These are phyloP conservation scores for Malassezia arunalokei DNA, from an alignment of 1,284 basidiomycete species.

Conservation along the genomic window DNA sequence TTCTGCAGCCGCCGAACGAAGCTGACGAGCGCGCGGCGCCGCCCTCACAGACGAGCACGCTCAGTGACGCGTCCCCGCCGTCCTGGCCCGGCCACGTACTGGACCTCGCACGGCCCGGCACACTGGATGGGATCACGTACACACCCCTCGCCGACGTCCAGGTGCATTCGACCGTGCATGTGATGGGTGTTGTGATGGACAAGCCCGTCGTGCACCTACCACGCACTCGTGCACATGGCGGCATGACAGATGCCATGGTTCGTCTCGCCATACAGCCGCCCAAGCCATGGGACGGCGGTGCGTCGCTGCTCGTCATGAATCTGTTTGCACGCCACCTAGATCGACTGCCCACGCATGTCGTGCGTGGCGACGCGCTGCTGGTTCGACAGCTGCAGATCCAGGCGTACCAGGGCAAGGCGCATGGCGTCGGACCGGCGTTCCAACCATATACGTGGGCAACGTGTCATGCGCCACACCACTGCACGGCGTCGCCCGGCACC, in stretches of 20 bases:
- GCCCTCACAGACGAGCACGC: not conserved
- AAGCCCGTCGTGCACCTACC: constrained; percentile 21
- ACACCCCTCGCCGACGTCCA: constrained; percentile 22
- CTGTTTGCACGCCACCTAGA: constrained; percentile 6
- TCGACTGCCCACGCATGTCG: not conserved
- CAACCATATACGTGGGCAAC: constrained; percentile 7
- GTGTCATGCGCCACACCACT: not conserved
- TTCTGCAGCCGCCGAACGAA: not conserved
- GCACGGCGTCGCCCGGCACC: not conserved
- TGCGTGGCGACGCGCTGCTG: constrained; percentile 6
- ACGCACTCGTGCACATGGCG: not conserved
- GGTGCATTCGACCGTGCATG: constrained; percentile 19
- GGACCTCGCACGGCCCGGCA: not conserved
- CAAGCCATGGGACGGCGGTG: not conserved
- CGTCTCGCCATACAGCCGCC: not conserved
- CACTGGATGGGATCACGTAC: constrained; percentile 8
- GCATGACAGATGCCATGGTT: not conserved
- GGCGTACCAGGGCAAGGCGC: constrained; percentile 1
- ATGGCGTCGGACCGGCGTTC: constrained; percentile 7
- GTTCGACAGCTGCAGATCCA: constrained; percentile 11
- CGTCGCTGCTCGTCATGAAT: constrained; percentile 2
- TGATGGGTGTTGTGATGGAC: constrained; percentile 23
- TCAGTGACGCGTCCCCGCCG: not conserved
- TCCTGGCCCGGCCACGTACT: not conserved
- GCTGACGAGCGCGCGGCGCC: not conserved